Evolutionary conservation across 2,329 filamentous ascomycete species (phyloP), one percentile per base, ranked within the genome.

Genomic region (Hypoxylon sp.): DNA sequence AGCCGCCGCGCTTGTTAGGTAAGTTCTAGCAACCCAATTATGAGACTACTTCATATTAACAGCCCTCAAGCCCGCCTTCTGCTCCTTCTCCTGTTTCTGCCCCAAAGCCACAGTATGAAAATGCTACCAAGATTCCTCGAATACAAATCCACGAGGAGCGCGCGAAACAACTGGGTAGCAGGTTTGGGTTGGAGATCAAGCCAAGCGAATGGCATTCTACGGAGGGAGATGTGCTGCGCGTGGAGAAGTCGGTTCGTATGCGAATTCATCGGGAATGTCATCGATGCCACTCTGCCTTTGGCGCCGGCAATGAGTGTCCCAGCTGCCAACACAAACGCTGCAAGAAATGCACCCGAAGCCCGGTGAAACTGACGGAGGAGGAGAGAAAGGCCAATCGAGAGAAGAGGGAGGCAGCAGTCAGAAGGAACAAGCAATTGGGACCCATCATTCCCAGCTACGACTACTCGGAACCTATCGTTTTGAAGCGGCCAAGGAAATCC

Each of bases 261-360:
- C 84, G 89, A 44, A 82, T 91, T 43, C 88, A 89, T 69, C 83
- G 87, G 61, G 86, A 82, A 57, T 97, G 92, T 71, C 92, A 96
- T 72, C 80, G 83, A 61, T 97, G 92, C 75, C 82, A 86, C 51
- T 83, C 87, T 9, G 81, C 82, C 16, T 96, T 93, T 69, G 86
- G 88, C 47, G 71, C 81, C 13, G 82, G 87, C 63, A 91, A 87
- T 73, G 78, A 87, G 52, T 96, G 92, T 72, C 71, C 79, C 59
- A 83, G 82, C 60, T 97, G 92, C 75, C 80, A 88, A 62, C 92
- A 97, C 73, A 77, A 78, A 35, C 84, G 90, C 60, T 97, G 92
- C 81, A 88, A 83, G 66, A 85, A 88, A 65, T 97, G 92, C 69
- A 82, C 84, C 19, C 84, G 90, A 46, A 83, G 88, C 63, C 91